Evolutionary conservation across 805 yeast species (phyloP), one percentile per base, ranked within the genome.

Genomic region (Saccharomycopsis oosterbeekiorum): DNA sequence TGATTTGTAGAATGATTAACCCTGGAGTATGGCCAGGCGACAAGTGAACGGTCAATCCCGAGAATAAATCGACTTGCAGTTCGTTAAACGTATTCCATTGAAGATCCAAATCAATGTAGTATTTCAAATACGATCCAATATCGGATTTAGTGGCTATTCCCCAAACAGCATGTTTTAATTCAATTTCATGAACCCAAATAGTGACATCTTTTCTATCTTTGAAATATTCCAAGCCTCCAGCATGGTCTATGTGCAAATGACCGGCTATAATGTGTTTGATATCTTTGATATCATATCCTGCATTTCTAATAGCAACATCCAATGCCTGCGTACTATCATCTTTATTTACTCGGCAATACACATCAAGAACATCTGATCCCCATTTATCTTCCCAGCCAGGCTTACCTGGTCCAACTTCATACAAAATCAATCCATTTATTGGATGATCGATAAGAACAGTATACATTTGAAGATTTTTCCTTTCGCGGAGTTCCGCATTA

Each of bases 71-170:
- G 43, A 59, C 61, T 34, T 40, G 29, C 21, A 40, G 36, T 21
- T 59, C 61, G 17, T 59, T 54, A 37, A 59, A 59, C n/a, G 61
- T 59, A 37, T 59, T 55, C 61, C 61, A 59, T 59, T 59, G 57
- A 34, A 59, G 47, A 47, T 59, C 61, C 53, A 59, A 54, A 43
- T 59, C 61, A 15, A 59, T 36, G 41, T 59, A 59, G 26, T 59
- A 59, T 41, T 39, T 43, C 11, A 59, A 59, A 34, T 59, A 59
- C 2, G 58, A 55, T 40, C 61, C 58, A 40, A 53, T 54, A 14
- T 59, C 61, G 8, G 51, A 37, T 42, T 54, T 54, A 15, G 61
- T 59, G 6, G 61, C 61, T 21, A 59, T 59, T 19, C 61, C 61
- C 61, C 61, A 59, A 43, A 59, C 12, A 37, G 58, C 58, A 37